Conservation (phyloP, 78 protist genomes). For the Dictyostelium brefeldianum region DNA sequence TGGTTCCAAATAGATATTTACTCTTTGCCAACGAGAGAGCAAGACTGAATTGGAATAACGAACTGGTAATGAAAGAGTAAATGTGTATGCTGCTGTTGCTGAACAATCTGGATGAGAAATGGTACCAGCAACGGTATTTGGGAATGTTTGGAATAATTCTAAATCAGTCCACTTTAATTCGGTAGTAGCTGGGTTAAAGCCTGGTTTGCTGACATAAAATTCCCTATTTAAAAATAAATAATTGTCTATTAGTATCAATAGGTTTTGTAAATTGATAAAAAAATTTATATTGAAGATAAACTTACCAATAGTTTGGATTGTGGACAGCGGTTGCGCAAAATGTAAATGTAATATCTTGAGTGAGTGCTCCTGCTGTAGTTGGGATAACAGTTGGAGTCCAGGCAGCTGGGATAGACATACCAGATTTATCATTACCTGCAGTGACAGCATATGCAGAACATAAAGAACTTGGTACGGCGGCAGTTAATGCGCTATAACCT, state of each 20-base stretch:
- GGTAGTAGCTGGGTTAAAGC: not conserved
- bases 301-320: slow-evolving; percentile 32
- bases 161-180: slow-evolving; percentile 57
- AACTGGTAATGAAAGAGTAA: slow-evolving; percentile 22
- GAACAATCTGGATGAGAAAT: not conserved
- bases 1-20: too few relatives aligned
- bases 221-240: not conserved
- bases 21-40: slow-evolving; percentile 32
- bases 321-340: slow-evolving; percentile 70
- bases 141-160: not conserved
- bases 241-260: too few relatives aligned
- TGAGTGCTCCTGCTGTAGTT: not conserved
- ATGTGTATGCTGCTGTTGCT: not conserved
- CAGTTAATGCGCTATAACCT: slow-evolving; percentile 34
- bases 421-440: slow-evolving; percentile 19
- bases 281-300: too few relatives aligned
- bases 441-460: slow-evolving; percentile 23
- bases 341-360: not conserved
- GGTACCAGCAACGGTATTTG: not conserved
- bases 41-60: not conserved
- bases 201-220: slow-evolving; percentile 49
- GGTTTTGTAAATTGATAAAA: too few relatives aligned
- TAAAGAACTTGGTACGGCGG: slow-evolving; percentile 25
- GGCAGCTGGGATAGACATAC: slow-evolving; percentile 15
- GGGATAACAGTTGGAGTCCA: slow-evolving; percentile 28